A percentile compares a stretch with the other conserved stretches of the same genome.
Conservation (phyloP, 768 basidiomycete species). For the Agrocybe pediades region DNA sequence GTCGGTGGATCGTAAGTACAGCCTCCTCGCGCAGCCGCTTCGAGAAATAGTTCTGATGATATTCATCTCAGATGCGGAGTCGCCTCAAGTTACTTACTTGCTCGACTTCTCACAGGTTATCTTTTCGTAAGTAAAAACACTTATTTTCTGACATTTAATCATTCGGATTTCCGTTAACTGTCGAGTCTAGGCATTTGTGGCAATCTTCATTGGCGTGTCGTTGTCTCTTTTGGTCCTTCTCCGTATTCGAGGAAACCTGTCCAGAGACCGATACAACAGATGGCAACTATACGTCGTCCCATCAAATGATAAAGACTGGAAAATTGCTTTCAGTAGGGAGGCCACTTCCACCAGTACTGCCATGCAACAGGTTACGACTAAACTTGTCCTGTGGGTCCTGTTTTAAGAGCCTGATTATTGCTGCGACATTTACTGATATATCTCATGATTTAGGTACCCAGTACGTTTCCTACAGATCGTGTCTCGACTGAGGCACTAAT, state of each 20-base stretch:
- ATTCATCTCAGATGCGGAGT: slow-evolving; percentile 39
- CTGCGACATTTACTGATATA: background rate
- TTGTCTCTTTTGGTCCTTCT: slow-evolving; percentile 14
- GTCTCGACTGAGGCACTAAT: background rate
- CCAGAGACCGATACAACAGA: slow-evolving; percentile 8
- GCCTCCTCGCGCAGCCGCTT: background rate
- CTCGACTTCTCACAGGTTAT: slow-evolving; percentile 44
- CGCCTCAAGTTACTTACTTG: slow-evolving; percentile 37
- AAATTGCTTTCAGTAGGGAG: slow-evolving; percentile 3
- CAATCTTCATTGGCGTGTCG: slow-evolving; percentile 11
- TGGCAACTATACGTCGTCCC: slow-evolving; percentile 11
- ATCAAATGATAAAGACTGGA: slow-evolving; percentile 4
- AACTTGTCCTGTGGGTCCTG: slow-evolving; percentile 12
- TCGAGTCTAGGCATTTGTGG: slow-evolving; percentile 8
- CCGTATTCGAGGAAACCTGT: slow-evolving; percentile 14
- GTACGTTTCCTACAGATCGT: background rate
- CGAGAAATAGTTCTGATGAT: background rate
- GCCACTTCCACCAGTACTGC: slow-evolving; percentile 1
- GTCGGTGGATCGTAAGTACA: slow-evolving; percentile 43
- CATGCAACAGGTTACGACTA: slow-evolving; percentile 10
- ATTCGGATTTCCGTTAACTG: background rate
- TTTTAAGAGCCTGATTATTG: background rate
- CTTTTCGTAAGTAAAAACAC: slow-evolving; percentile 36
- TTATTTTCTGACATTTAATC: background rate
- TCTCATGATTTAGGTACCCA: slow-evolving; percentile 10